Evolutionary conservation across 2,329 filamentous ascomycete species (phyloP), one percentile per base, ranked within the genome.

Genomic region (Alternaria brassicae): DNA sequence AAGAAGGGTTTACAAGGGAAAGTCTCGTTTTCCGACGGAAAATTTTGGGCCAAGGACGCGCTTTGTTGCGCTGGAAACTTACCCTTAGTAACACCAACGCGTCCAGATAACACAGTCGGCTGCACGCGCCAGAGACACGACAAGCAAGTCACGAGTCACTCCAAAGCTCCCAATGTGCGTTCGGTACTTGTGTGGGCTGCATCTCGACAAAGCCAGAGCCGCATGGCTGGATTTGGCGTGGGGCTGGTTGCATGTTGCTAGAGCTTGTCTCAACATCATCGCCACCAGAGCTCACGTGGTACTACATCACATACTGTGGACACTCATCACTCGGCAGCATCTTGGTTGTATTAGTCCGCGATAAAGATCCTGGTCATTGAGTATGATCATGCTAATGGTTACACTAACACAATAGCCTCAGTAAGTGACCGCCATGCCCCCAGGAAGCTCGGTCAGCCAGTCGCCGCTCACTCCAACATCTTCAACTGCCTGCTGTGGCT

Each of bases 401-500:
- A 36, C n/a, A 27, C 28, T 19, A 53, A 42, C 8, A 2, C 2
- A 9, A 45, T 7, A 34, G 13, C n/a, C 23, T 51, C 19, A 63
- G 42, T 66, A 68, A 12, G 55, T 69, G 3, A 74, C 62, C 3
- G 55, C n/a, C 19, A 63, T 63, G 41, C 69, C 71, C n/a, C 71
- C 72, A 12, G 72, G 72, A 53, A 75, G 67, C 54, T 73, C 61
- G 15, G 66, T 66, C 17, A 74, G 39, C 72, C 70, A 74, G n/a
- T 49, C 45, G 23, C 71, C 71, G 21, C 56, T 53, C 34, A 63
- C 57, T 4, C 72, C 72, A 53, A 84, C 81, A 9, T 79, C 62
- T 72, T 85, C 83, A 34, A 78, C 77, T 15, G 82, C 81, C 65
- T 82, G 80, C 65, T 84, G 81, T 30, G 77, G 42, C 58, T 73